A percentile compares a stretch with the other conserved stretches of the same genome.
These are phyloP conservation scores for Coffea eugenioides DNA, from an alignment of 257 asterid species.

Conservation along the genomic window DNA sequence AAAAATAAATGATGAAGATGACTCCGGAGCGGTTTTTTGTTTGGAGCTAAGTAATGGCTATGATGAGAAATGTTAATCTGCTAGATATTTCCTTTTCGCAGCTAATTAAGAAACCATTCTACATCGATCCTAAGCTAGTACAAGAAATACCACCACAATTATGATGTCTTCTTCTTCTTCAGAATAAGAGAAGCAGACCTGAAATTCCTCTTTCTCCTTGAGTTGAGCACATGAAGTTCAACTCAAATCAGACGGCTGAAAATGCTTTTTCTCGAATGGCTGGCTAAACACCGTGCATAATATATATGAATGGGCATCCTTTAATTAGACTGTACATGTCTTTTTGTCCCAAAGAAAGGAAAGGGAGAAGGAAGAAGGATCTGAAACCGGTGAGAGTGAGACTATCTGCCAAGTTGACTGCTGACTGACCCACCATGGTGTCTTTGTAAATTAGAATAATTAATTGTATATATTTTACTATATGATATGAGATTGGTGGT, in stretches of 20 bases:
- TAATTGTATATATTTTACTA: too few relatives aligned
- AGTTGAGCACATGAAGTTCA: not conserved
- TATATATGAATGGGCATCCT: conserved; percentile 6
- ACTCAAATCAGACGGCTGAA: not conserved
- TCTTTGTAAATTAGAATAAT: too few relatives aligned
- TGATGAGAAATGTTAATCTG: not conserved
- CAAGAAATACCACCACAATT: too few relatives aligned
- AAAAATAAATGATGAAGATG: conserved; percentile 8
- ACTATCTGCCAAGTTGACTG: conserved; percentile 15
- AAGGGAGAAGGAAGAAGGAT: too few relatives aligned
- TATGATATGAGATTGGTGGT: not conserved
- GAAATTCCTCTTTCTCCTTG: not conserved
- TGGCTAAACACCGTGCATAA: not conserved
- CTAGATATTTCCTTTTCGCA: not conserved
- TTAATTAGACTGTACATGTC: not conserved
- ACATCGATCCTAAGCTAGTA: too few relatives aligned
- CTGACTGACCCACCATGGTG: conserved; percentile 6
- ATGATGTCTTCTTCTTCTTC: too few relatives aligned
- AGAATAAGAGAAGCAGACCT: not conserved
- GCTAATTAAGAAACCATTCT: not conserved
- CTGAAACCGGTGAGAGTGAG: not conserved
- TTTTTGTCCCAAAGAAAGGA: conserved; percentile 6
- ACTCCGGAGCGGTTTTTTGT: not conserved
- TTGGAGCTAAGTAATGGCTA: not conserved
- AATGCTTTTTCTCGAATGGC: not conserved